Percentiles rank a stretch among this genome's conserved stretches.
phyloP scores from a whole-genome alignment of 1,139 yeast genomes.

The Suhomyces chickasaworum region DNA sequence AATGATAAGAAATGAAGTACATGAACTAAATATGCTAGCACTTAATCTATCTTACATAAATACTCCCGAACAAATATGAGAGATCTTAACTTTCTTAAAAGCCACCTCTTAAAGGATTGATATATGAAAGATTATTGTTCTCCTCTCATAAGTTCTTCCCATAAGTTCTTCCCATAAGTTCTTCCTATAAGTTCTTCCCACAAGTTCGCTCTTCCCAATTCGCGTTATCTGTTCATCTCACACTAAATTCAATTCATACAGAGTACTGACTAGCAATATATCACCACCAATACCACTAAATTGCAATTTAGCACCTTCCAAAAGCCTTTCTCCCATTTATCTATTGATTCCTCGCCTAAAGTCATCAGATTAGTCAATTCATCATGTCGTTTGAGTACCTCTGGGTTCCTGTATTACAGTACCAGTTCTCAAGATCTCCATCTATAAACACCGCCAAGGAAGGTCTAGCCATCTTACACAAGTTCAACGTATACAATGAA shows the following conservation, averaged over 20 bases:
- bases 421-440: conserved; percentile 6
- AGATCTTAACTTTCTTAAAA: too few relatives aligned
- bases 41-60: too few relatives aligned
- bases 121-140: too few relatives aligned
- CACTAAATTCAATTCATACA: background rate
- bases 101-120: too few relatives aligned
- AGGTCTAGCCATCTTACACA: conserved; percentile 1
- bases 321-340: background rate
- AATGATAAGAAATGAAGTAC: too few relatives aligned
- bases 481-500: conserved; percentile 3
- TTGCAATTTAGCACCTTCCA: background rate
- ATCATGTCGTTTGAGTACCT: conserved; percentile 7
- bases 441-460: conserved; percentile 1
- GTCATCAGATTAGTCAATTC: background rate
- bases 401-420: conserved; percentile 5
- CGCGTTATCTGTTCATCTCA: background rate
- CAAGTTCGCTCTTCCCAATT: background rate
- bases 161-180: too few relatives aligned
- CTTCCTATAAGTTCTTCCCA: background rate
- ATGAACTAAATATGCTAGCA: too few relatives aligned
- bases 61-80: too few relatives aligned
- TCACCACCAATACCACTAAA: background rate
- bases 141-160: too few relatives aligned
- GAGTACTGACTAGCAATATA: too few relatives aligned
- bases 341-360: background rate